Evolutionary conservation across 768 basidiomycete species (phyloP).

Genomic region (Plicaturopsis crispa): DNA sequence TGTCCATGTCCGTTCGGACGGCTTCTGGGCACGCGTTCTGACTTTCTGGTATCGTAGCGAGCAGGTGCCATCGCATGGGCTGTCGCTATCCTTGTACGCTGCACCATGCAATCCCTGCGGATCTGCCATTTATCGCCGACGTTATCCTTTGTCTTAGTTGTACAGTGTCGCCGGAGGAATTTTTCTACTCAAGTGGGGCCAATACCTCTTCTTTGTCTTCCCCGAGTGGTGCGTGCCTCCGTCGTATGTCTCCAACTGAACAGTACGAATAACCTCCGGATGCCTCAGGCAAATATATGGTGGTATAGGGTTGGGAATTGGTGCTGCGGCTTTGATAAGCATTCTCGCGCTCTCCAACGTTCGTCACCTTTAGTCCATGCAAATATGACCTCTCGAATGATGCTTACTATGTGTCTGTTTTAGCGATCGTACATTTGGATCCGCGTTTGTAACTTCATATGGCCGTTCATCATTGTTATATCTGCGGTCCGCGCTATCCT

Average conservation of each 20-base stretch:
- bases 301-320: conserved; percentile 52
- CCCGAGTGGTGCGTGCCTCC: conserved; percentile 48
- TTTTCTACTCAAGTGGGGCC: conserved; percentile 52
- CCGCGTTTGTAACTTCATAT: conserved; percentile 54
- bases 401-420: conserved; percentile 13
- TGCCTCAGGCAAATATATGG: conserved; percentile 58
- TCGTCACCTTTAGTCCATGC: conserved; percentile 19
- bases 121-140: conserved; percentile 2
- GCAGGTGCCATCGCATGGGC: conserved; percentile 70
- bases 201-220: conserved; percentile 56
- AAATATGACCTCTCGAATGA: conserved; percentile 11
- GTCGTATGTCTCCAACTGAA: neutral
- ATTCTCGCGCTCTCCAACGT: conserved; percentile 61
- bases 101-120: too few species aligned
- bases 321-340: conserved; percentile 40
- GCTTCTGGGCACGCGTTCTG: conserved; percentile 20
- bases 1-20: conserved; percentile 17
- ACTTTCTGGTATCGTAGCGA: conserved; percentile 34
- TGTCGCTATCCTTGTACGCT: conserved; percentile 49
- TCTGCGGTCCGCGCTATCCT: conserved; percentile 56
- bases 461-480: conserved; percentile 66
- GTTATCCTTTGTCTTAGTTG: conserved; percentile 26
- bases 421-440: conserved; percentile 69
- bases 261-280: neutral
- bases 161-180: conserved; percentile 64